phyloP scores from a whole-genome alignment of 1,284 basidiomycete species.

The Cutaneotrichosporon sp. region DNA sequence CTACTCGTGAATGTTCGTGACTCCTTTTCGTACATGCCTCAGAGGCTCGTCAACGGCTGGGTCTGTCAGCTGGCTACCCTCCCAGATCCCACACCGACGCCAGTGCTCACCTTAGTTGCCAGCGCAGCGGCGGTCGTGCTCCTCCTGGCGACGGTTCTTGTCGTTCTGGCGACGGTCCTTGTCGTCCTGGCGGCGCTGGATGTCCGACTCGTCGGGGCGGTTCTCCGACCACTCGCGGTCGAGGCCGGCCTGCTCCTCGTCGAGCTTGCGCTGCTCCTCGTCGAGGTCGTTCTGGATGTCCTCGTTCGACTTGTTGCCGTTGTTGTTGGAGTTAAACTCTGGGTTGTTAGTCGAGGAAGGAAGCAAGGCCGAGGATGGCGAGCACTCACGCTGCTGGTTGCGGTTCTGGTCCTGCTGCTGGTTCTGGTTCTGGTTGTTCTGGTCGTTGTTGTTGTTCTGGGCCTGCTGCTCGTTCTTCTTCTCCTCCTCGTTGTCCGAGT shows the following conservation, averaged over 20 bases:
- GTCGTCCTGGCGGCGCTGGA: slow-evolving; percentile 3
- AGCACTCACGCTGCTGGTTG: not conserved
- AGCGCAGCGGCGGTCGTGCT: slow-evolving; percentile 8
- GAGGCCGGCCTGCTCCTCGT: slow-evolving; percentile 5
- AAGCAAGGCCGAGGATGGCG: not conserved
- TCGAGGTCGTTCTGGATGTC: not conserved
- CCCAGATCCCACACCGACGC: too few relatives aligned
- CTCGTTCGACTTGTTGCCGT: slow-evolving; percentile 5
- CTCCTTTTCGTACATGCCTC: not conserved
- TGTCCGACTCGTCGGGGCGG: not conserved
- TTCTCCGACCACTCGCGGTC: slow-evolving; percentile 3
- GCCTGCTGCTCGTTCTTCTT: slow-evolving; percentile 8
- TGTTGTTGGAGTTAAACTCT: slow-evolving; percentile 12
- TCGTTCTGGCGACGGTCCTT: slow-evolving; percentile 1
- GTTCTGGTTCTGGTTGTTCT: too few relatives aligned
- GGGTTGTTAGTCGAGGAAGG: not conserved
- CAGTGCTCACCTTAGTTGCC: not conserved
- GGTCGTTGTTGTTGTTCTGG: not conserved
- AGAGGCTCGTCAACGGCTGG: not conserved
- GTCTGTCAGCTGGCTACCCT: too few relatives aligned
- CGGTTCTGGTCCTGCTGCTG: not conserved
- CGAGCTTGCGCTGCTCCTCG: slow-evolving; percentile 5
- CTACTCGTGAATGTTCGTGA: not conserved
- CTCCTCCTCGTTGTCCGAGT: slow-evolving; percentile 11
- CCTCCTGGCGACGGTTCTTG: not conserved